Base-by-base conservation (phyloP, 768 basidiomycete genomes). In the Kwoniella dendrophila region DNA sequence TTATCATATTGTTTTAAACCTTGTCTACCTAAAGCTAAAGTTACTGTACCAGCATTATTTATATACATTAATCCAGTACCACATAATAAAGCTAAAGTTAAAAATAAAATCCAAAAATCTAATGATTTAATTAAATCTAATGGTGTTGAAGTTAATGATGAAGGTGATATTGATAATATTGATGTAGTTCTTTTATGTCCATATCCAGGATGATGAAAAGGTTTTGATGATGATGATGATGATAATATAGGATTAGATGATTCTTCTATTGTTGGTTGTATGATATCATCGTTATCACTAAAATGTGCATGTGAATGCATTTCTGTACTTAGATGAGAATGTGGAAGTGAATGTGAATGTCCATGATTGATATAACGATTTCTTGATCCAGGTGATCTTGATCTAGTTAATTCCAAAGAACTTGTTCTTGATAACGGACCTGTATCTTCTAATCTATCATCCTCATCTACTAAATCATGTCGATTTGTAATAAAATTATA, bases 61-160 rank as follows among this genome's bases (percentile, higher is more conserved):
- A 92, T 92, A 71, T 87, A 90, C 87, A 89, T 90, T 38, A 90
- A 59, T 2, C 89, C 89, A 11, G 85, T 88, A 10, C 89, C 89
- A 57, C 85, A 85, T 66, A 89, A 78, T 27, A 88, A 78, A 0
- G 83, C 81, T 33, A 86, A 81, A 30, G 87, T 85, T 0, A 68
- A 52, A 56, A 84, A 85, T 20, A 90, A 68, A 16, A 88, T 70
- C 83, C 86, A 87, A 69, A 90, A 90, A 71, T 90, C 87, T 0
- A 72, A 44, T 24, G 82, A 82, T 56, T 69, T 73, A 73, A 84
- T 82, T 29, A 90, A 79, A 38, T 80, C 81, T 18, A 59, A 34
- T 1, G 71, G 71, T 1, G 65, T 59, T 53, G 64, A 58, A 1
- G 67, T 38, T 27, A 67, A 38, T 1, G 30, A 45, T 0, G 63